Evolutionary conservation across 306 rosid genomes (phyloP).

Genomic region (Trifolium pratense): DNA sequence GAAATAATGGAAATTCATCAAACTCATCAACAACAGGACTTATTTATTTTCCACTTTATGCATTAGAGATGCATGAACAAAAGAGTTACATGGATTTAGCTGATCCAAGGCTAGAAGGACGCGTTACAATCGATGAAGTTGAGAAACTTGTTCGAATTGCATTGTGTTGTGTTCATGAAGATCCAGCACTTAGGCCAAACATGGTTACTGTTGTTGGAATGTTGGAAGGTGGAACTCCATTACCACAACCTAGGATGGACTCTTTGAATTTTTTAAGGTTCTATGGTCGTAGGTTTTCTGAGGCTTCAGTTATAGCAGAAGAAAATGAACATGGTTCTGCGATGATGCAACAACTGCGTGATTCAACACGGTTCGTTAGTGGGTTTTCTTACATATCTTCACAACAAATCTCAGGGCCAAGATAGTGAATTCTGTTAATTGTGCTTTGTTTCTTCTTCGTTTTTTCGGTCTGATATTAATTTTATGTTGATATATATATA

Average conservation of each 20-base stretch:
- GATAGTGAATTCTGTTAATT: conserved; percentile 49
- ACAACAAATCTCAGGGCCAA: conserved; percentile 85
- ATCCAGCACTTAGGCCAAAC: conserved; percentile 78
- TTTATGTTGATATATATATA: conserved; percentile 31
- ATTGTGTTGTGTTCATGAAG: conserved; percentile 90
- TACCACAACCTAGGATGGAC: conserved; percentile 70
- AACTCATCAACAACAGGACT: conserved; percentile 56
- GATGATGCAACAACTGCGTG: conserved; percentile 39
- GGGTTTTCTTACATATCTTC: conserved; percentile 72
- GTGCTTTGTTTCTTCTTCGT: not conserved
- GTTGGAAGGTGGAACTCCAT: conserved; percentile 80
- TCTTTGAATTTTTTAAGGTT: conserved; percentile 79
- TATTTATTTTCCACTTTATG: conserved; percentile 80
- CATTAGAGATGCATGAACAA: conserved; percentile 89
- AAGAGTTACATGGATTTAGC: conserved; percentile 75
- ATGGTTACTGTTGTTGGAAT: conserved; percentile 76
- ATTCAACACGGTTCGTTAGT: conserved; percentile 25
- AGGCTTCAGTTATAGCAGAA: conserved; percentile 72
- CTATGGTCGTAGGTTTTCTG: conserved; percentile 76
- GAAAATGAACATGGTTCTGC: conserved; percentile 43
- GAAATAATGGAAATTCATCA: conserved; percentile 58
- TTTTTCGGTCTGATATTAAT: conserved; percentile 13
- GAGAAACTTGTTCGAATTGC: conserved; percentile 76
- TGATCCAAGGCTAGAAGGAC: conserved; percentile 74
- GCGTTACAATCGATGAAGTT: conserved; percentile 66